phyloP scores from a whole-genome alignment of 2,329 filamentous ascomycete species.

The Botrytis aclada region DNA sequence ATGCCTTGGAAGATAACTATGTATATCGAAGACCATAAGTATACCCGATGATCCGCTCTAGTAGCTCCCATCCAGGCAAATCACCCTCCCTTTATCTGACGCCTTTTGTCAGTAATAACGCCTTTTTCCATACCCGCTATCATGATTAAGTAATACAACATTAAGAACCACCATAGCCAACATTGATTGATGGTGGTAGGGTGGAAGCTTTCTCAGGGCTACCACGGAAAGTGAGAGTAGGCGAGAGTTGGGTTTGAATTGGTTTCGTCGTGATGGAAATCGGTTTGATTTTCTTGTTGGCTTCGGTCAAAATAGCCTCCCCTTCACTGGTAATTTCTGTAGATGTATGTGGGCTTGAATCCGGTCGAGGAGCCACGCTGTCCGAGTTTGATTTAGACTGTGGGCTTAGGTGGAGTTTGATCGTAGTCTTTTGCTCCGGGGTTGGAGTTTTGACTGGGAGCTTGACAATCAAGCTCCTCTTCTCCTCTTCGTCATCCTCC shows the following conservation, averaged over 20 bases:
- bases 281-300: constrained; percentile 19
- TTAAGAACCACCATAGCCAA: constrained; percentile 25
- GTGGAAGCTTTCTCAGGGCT: constrained; percentile 56
- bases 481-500: constrained; percentile 52
- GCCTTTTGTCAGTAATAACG: constrained; percentile 8
- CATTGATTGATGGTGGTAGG: constrained; percentile 30
- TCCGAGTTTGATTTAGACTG: constrained; percentile 15
- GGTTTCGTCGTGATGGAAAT: constrained; percentile 22
- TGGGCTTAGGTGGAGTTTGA: constrained; percentile 29
- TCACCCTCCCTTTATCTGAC: neutral
- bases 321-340: constrained; percentile 6
- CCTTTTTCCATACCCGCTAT: constrained; percentile 9
- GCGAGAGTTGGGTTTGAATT: constrained; percentile 17
- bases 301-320: constrained; percentile 7
- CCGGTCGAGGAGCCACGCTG: constrained; percentile 18
- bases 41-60: constrained; percentile 8
- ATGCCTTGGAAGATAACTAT: neutral
- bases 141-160: constrained; percentile 9
- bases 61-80: constrained; percentile 3
- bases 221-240: constrained; percentile 54
- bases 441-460: constrained; percentile 50
- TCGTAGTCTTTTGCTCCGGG: constrained; percentile 34
- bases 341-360: neutral
- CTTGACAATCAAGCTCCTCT: constrained; percentile 70
- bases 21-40: neutral